phyloP scores from a whole-genome alignment of 78 protist species.

The Anaeramoeba flamelloides region DNA sequence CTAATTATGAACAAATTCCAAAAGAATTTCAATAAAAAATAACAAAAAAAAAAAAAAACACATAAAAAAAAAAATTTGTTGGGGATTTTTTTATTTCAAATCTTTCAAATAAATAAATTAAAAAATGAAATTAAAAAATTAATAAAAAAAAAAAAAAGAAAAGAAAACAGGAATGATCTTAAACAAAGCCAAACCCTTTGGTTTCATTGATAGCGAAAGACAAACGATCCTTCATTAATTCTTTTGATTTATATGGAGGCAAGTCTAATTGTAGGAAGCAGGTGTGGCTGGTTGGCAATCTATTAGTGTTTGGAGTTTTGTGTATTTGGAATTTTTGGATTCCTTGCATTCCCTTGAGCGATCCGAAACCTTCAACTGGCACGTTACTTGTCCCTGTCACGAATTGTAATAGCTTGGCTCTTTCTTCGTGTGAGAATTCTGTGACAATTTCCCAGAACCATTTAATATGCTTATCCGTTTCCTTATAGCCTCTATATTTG shows the following conservation, averaged over 20 bases:
- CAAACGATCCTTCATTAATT: conserved; percentile 32
- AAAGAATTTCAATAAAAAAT: too few relatives aligned
- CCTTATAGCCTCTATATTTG: conserved; percentile 12
- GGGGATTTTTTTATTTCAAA: too few relatives aligned
- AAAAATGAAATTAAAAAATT: too few relatives aligned
- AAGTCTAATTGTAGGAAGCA: conserved; percentile 70
- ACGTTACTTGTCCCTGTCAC: conserved; percentile 64
- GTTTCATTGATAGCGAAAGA: conserved; percentile 39
- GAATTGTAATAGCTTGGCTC: conserved; percentile 37
- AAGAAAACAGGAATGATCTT: too few relatives aligned
- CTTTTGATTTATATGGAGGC: conserved; percentile 45
- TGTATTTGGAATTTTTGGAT: conserved; percentile 17
- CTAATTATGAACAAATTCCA: too few relatives aligned
- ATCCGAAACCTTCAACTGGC: conserved; percentile 45
- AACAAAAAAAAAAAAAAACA: too few relatives aligned
- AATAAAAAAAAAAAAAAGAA: too few relatives aligned
- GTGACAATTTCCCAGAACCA: conserved; percentile 11
- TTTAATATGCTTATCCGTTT: not conserved
- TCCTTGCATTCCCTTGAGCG: conserved; percentile 26
- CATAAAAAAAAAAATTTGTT: too few relatives aligned
- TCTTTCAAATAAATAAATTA: too few relatives aligned
- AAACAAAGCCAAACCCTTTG: conserved; percentile 4
- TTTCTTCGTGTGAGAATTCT: not conserved
- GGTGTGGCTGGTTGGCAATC: conserved; percentile 62
- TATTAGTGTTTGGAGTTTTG: not conserved